These are phyloP conservation scores for Camelina hispida DNA, from an alignment of 345 rosid species.

Conservation along the genomic window DNA sequence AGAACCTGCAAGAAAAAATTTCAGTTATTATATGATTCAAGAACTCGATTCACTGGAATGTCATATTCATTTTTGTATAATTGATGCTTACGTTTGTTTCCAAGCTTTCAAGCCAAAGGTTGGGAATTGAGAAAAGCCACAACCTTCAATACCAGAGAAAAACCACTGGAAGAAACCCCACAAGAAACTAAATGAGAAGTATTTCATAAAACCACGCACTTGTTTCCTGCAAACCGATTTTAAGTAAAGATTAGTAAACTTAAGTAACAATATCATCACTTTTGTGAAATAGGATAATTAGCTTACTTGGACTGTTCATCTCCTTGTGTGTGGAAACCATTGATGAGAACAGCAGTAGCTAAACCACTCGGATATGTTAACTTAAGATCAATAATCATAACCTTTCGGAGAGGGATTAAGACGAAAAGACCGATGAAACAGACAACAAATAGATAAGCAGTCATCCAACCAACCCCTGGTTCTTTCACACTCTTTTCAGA, in stretches of 20 bases:
- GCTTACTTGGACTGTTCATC: constrained; percentile 73
- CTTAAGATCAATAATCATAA: constrained; percentile 84
- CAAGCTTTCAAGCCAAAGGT: constrained; percentile 84
- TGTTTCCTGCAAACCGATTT: constrained; percentile 61
- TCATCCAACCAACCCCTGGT: constrained; percentile 97
- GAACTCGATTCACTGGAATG: background rate
- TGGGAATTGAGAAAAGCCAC: constrained; percentile 89
- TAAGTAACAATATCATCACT: constrained; percentile 2
- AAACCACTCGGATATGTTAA: constrained; percentile 88
- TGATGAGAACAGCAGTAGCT: constrained; percentile 96
- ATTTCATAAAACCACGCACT: constrained; percentile 73
- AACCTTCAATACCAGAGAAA: constrained; percentile 61
- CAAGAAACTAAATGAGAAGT: constrained; percentile 76
- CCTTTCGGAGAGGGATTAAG: constrained; percentile 89
- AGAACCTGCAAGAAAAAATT: constrained; percentile 58
- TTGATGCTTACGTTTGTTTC: constrained; percentile 70
- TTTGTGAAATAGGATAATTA: background rate
- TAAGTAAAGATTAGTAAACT: background rate
- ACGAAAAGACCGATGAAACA: constrained; percentile 97
- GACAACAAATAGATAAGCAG: constrained; percentile 72
- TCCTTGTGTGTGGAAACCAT: constrained; percentile 87
- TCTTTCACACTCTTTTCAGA: constrained; percentile 66
- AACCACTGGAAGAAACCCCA: constrained; percentile 98
- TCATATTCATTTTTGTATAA: background rate
- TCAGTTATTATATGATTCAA: background rate